Conservation (phyloP, 1,139 yeast genomes). For the Candida mesenterica region DNA sequence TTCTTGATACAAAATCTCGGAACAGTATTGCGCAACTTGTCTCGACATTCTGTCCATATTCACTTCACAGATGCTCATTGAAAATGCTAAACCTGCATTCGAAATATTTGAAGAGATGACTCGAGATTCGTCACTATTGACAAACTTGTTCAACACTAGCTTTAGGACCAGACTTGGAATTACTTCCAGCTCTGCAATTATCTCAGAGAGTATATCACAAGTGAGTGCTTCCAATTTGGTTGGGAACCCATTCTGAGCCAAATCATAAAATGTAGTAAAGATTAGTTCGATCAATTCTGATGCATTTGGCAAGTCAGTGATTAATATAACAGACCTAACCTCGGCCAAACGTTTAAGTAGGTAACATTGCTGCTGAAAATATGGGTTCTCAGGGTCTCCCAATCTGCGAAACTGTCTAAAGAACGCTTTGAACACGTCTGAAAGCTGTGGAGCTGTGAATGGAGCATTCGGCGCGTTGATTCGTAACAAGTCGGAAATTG, state of each 20-base stretch:
- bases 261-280: slow-evolving; percentile 63
- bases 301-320: slow-evolving; percentile 72
- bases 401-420: slow-evolving; percentile 61
- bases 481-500: slow-evolving; percentile 73
- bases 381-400: slow-evolving; percentile 59
- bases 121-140: slow-evolving; percentile 15
- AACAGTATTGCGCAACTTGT: slow-evolving; percentile 74
- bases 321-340: slow-evolving; percentile 73
- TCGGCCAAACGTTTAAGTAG: slow-evolving; percentile 71
- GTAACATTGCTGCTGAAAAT: slow-evolving; percentile 64
- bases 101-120: slow-evolving; percentile 23
- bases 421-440: slow-evolving; percentile 62
- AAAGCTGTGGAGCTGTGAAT: slow-evolving; percentile 60
- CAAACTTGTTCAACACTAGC: slow-evolving; percentile 55
- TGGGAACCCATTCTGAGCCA: slow-evolving; percentile 40
- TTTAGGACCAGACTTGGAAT: slow-evolving; percentile 66
- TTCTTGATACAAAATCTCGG: slow-evolving; percentile 59
- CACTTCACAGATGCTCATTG: slow-evolving; percentile 65
- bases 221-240: slow-evolving; percentile 55
- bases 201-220: slow-evolving; percentile 69
- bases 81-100: slow-evolving; percentile 65
- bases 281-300: slow-evolving; percentile 52
- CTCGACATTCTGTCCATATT: slow-evolving; percentile 77
- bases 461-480: slow-evolving; percentile 93
- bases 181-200: slow-evolving; percentile 70